Conservation (phyloP, 257 asterid species). For the Euphrasia confusa region DNA sequence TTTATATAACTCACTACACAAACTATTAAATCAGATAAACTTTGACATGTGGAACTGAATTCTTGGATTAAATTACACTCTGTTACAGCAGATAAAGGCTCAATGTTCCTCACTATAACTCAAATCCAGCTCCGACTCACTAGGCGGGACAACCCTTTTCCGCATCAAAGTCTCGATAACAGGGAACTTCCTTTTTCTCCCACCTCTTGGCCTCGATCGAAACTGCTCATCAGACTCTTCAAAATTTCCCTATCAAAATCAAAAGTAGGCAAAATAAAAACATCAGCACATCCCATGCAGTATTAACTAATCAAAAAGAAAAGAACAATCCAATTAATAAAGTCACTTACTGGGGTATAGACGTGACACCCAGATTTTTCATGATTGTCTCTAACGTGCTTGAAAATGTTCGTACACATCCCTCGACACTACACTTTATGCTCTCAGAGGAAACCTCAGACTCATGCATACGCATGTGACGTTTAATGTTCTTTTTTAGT, state of each 20-base stretch:
- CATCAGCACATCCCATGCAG: not conserved
- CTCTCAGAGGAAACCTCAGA: slow-evolving; percentile 32
- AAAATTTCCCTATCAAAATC: slow-evolving; percentile 61
- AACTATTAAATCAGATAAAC: no score
- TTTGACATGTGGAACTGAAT: no score
- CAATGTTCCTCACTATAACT: slow-evolving; percentile 22
- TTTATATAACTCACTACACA: no score
- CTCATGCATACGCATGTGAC: slow-evolving; percentile 69
- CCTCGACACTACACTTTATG: slow-evolving; percentile 51
- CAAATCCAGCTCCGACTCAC: slow-evolving; percentile 39
- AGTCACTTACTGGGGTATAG: slow-evolving; percentile 49
- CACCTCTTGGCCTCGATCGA: slow-evolving; percentile 70
- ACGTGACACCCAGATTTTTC: slow-evolving; percentile 71
- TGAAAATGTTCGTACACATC: slow-evolving; percentile 57
- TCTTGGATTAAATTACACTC: slow-evolving; percentile 1
- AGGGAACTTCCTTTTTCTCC: slow-evolving; percentile 63
- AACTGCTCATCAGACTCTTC: slow-evolving; percentile 67
- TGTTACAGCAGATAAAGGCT: slow-evolving; percentile 29
- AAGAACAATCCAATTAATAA: not conserved
- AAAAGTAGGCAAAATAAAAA: not conserved
- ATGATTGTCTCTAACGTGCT: slow-evolving; percentile 83
- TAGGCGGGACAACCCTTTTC: slow-evolving; percentile 62
- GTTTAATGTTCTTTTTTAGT: slow-evolving; percentile 81
- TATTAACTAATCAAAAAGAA: not conserved
- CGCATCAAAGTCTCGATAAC: slow-evolving; percentile 52